Evolutionary conservation across 768 basidiomycete species (phyloP), one percentile per base, ranked within the genome.

Genomic region (Rhodotorula toruloides): DNA sequence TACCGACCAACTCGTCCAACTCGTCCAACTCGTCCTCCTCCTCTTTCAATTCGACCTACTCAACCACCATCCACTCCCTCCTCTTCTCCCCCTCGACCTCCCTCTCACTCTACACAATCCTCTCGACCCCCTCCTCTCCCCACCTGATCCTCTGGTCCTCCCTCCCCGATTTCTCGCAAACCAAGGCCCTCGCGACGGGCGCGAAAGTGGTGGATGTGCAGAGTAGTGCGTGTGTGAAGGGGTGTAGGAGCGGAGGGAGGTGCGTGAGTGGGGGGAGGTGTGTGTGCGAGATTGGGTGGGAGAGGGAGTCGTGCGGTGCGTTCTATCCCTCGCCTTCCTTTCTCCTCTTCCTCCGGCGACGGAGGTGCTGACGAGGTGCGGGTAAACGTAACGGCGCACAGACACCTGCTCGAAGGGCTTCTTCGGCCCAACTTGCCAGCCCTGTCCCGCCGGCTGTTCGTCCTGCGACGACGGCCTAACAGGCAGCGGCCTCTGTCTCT

Each of bases 381-480:
- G 16, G 22, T 47, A 9, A 12, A 7, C 21, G n/a, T n/a, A n/a
- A 19, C 32, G 16, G 8, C n/a, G 11, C 8, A 22, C 61, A 73
- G 90, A 92, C 75, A 79, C 84, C 1, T 94, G 91, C 71, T 81
- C 84, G 2, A 40, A 81, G 10, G 88, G 88, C 1, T 87, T 87
- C 77, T 94, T 88, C 73, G 91, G 91, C 0, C 81, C 85, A 1
- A 80, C 77, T 0, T 93, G 91, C 74, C 79, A 84, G 59, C 54
- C 85, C 9, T 91, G 90, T 72, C 86, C 89, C 2, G 76, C 80
- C 0, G 84, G 83, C 9, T 92, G 91, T 76, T 73, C 79, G 0
- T 77, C 81, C 5, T 93, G 91, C 75, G 87, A 90, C 69, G 85
- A 89, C 25, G 90, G 91, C 10, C 85, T 88, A 47, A 82, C 85